Percentiles rank a stretch among this genome's conserved stretches.
These are phyloP conservation scores for Albatrellus ellisii DNA, from an alignment of 768 basidiomycete genomes.

Conservation along the genomic window DNA sequence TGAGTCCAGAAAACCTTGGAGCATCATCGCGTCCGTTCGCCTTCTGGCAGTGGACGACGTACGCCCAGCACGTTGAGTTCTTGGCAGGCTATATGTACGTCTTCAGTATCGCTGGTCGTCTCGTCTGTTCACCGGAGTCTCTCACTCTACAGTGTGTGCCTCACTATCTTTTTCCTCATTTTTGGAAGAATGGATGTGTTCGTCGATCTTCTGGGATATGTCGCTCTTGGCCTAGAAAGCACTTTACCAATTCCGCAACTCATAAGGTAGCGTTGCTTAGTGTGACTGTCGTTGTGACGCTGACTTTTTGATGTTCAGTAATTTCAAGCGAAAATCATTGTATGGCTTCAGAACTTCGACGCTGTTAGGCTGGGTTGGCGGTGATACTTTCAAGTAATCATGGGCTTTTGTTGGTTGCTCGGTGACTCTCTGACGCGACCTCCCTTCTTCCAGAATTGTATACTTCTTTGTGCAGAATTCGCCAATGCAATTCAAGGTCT, in stretches of 20 bases:
- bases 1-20: constrained; percentile 45
- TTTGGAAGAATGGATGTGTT: constrained; percentile 51
- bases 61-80: constrained; percentile 73
- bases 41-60: constrained; percentile 81
- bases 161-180: constrained; percentile 64
- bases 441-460: constrained; percentile 34
- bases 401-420: too few relatives aligned
- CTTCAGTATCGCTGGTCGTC: background rate
- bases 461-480: constrained; percentile 71
- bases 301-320: constrained; percentile 30
- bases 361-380: constrained; percentile 71
- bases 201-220: constrained; percentile 53
- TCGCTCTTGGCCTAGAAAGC: constrained; percentile 74
- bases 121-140: background rate
- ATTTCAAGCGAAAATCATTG: constrained; percentile 64
- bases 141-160: constrained; percentile 33
- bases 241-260: constrained; percentile 80
- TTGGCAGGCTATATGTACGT: constrained; percentile 65
- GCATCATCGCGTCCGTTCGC: constrained; percentile 51
- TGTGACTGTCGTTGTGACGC: constrained; percentile 1
- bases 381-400: constrained; percentile 80
- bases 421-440: constrained; percentile 4
- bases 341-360: constrained; percentile 82
- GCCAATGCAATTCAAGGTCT: constrained; percentile 72
- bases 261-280: constrained; percentile 37